Percentiles rank a stretch among this genome's conserved stretches.
Conservation (phyloP, 2,329 filamentous ascomycete genomes). For the Aspergillus clavatus region DNA sequence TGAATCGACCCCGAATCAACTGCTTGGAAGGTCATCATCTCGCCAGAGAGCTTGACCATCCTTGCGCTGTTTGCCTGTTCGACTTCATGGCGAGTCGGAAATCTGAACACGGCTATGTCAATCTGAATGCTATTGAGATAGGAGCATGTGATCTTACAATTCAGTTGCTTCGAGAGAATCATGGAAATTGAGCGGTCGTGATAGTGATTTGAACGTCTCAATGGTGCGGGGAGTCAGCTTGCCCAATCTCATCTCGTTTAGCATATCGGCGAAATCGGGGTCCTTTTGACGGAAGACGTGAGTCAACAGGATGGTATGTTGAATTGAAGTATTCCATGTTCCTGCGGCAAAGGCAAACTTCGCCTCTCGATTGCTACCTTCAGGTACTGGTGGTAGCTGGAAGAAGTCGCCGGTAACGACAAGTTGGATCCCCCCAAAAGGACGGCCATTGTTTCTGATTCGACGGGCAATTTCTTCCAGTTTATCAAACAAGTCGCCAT, state of each 20-base stretch:
- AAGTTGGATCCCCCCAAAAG: slow-evolving; percentile 94
- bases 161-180: slow-evolving; percentile 81
- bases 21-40: slow-evolving; percentile 64
- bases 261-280: slow-evolving; percentile 81
- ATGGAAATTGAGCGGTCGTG: slow-evolving; percentile 64
- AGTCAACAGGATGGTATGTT: slow-evolving; percentile 91
- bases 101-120: slow-evolving; percentile 46
- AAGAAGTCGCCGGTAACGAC: slow-evolving; percentile 98
- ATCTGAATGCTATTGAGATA: slow-evolving; percentile 3
- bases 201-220: slow-evolving; percentile 67
- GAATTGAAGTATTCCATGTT: slow-evolving; percentile 87
- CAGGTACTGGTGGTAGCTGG: slow-evolving; percentile 89
- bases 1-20: slow-evolving; percentile 64
- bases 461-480: slow-evolving; percentile 79
- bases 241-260: slow-evolving; percentile 96
- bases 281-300: slow-evolving; percentile 97
- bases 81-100: slow-evolving; percentile 85
- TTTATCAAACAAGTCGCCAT: slow-evolving; percentile 95
- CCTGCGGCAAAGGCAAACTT: slow-evolving; percentile 92
- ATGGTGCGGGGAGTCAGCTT: slow-evolving; percentile 73
- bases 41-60: slow-evolving; percentile 67
- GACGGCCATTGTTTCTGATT: slow-evolving; percentile 82
- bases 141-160: slow-evolving; percentile 47
- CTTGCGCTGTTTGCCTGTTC: slow-evolving; percentile 76
- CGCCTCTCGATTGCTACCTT: slow-evolving; percentile 59